These are phyloP conservation scores for Pseudogymnoascus sp. DNA, from an alignment of 2,329 filamentous ascomycete species.

Conservation along the genomic window DNA sequence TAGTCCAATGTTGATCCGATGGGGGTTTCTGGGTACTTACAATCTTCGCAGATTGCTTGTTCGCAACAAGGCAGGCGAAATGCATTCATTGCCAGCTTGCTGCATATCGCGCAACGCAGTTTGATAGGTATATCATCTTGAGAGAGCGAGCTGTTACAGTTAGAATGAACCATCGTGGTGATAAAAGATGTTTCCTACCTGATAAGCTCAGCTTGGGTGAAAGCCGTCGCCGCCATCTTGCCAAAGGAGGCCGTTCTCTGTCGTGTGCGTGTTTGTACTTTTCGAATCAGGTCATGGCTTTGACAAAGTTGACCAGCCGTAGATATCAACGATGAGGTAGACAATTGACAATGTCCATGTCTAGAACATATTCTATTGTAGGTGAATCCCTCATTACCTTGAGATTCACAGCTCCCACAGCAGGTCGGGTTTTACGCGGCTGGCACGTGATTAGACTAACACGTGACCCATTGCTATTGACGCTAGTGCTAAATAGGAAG, in stretches of 20 bases:
- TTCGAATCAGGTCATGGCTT: background rate
- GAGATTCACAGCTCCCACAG: background rate
- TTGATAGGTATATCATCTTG: constrained; percentile 87
- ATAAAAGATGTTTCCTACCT: constrained; percentile 19
- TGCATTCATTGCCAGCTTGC: constrained; percentile 81
- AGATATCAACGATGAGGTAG: background rate
- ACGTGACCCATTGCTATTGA: background rate
- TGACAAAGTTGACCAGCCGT: background rate
- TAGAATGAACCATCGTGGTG: background rate
- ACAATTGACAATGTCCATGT: background rate
- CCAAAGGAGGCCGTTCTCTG: background rate
- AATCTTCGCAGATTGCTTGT: constrained; percentile 84
- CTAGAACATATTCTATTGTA: background rate
- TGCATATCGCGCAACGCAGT: constrained; percentile 89
- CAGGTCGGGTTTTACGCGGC: background rate
- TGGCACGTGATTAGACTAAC: background rate
- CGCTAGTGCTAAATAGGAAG: background rate
- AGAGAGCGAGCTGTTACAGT: constrained; percentile 24
- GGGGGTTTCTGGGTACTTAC: constrained; percentile 41
- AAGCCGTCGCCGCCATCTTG: constrained; percentile 24
- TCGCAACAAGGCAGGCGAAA: constrained; percentile 93
- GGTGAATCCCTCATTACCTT: background rate
- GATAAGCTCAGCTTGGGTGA: constrained; percentile 29
- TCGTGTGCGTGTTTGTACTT: background rate
- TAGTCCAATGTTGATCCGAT: constrained; percentile 10